phyloP scores from a whole-genome alignment of 139 green algal genomes.

The Gonium pectorale region DNA sequence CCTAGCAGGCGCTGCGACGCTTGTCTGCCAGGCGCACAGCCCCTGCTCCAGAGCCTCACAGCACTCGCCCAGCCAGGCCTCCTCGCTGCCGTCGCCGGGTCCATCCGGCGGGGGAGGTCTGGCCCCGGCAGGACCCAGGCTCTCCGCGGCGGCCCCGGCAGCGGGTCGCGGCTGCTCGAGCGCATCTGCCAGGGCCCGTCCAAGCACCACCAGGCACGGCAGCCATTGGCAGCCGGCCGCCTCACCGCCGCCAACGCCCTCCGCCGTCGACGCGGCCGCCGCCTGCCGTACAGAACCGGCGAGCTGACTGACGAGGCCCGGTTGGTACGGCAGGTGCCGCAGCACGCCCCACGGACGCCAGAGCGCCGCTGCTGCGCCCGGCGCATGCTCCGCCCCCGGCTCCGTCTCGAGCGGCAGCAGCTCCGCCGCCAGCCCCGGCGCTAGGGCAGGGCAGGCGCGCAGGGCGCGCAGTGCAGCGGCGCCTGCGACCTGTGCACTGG shows the following conservation, averaged over 20 bases:
- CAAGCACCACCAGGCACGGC: conserved; percentile 6
- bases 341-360: too few species aligned
- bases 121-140: neutral
- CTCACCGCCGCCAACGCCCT: neutral
- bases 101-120: neutral
- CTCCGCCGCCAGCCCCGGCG: neutral
- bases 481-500: neutral
- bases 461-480: neutral
- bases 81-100: too few species aligned
- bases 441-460: neutral
- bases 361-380: too few species aligned
- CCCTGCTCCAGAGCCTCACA: conserved; percentile 33
- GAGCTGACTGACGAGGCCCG: too few species aligned
- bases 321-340: too few species aligned
- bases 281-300: neutral
- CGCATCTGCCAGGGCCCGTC: neutral
- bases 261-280: neutral
- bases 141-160: neutral
- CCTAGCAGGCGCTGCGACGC: neutral
- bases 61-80: neutral
- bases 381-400: too few species aligned
- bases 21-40: conserved; percentile 12
- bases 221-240: neutral
- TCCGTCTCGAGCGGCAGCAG: neutral
- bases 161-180: neutral